Evolutionary conservation across 192 early-diverging fungal species (phyloP).

Genomic region (Backusella macrospora): DNA sequence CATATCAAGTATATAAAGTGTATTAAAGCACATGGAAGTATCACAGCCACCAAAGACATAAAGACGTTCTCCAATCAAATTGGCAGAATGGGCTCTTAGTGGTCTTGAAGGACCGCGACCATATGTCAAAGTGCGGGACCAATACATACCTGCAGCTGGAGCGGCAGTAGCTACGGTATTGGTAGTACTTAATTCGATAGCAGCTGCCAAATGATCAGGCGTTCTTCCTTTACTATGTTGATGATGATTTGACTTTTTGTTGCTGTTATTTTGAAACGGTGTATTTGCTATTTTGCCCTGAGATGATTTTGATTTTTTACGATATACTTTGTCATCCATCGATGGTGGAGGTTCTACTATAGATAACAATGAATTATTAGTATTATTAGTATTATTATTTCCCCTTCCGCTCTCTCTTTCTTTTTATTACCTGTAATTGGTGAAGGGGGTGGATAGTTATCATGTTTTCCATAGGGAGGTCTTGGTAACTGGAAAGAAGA

Average conservation of each 20-base stretch:
- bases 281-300: background rate
- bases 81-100: constrained; percentile 81
- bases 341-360: background rate
- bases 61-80: constrained; percentile 70
- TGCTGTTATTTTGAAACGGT: background rate
- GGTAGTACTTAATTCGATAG: constrained; percentile 24
- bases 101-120: constrained; percentile 61
- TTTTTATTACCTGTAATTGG: background rate
- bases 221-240: background rate
- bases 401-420: background rate
- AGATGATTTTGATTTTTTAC: background rate
- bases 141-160: constrained; percentile 83
- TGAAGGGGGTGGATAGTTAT: background rate
- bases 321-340: background rate
- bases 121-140: constrained; percentile 65
- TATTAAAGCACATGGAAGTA: constrained; percentile 70
- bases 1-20: constrained; percentile 79
- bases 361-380: background rate
- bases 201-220: constrained; percentile 20
- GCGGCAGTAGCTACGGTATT: constrained; percentile 47
- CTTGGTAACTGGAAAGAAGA: constrained; percentile 3
- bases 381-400: no score
- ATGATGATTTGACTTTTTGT: background rate
- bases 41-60: constrained; percentile 92
- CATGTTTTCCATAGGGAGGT: background rate